Conservation (phyloP, 108 stramenopile genomes). For the Discostella stelligeroides region DNA sequence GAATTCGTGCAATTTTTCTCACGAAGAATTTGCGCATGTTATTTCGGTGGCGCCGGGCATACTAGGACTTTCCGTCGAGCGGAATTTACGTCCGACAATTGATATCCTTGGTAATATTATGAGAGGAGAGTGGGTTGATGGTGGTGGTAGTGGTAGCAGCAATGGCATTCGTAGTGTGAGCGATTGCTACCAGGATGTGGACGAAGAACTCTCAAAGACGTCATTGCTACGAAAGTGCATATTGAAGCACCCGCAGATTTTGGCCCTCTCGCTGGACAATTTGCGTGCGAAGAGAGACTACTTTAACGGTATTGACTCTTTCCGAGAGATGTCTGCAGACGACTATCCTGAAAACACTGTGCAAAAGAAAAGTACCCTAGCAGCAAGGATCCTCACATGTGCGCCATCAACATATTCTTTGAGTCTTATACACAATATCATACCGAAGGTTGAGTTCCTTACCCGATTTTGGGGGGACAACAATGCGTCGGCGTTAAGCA, state of each 20-base stretch:
- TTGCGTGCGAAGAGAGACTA: conserved; percentile 61
- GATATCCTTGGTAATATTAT: conserved; percentile 33
- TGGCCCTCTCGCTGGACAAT: conserved; percentile 65
- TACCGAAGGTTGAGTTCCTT: conserved; percentile 68
- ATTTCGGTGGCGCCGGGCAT: conserved; percentile 47
- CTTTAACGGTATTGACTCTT: conserved; percentile 61
- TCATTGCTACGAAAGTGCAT: conserved; percentile 53
- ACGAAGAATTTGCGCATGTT: conserved; percentile 38
- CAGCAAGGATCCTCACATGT: conserved; percentile 47
- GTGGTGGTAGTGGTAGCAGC: conserved; percentile 11
- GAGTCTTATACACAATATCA: conserved; percentile 68
- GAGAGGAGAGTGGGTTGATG: conserved; percentile 1
- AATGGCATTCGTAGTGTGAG: conserved; percentile 7
- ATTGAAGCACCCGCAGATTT: conserved; percentile 68
- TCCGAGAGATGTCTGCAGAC: not conserved
- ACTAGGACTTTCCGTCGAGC: conserved; percentile 53
- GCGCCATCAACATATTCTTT: conserved; percentile 69
- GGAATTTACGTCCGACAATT: conserved; percentile 59
- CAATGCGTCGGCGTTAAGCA: not conserved
- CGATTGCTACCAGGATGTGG: not conserved
- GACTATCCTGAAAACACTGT: not conserved
- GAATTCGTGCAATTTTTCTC: conserved; percentile 33
- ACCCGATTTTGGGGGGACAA: conserved; percentile 57
- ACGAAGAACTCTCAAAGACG: not conserved
- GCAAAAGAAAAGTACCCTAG: conserved; percentile 30